Base-by-base conservation (phyloP, 1,139 yeast species). In the Debaryomyces nepalensis region DNA sequence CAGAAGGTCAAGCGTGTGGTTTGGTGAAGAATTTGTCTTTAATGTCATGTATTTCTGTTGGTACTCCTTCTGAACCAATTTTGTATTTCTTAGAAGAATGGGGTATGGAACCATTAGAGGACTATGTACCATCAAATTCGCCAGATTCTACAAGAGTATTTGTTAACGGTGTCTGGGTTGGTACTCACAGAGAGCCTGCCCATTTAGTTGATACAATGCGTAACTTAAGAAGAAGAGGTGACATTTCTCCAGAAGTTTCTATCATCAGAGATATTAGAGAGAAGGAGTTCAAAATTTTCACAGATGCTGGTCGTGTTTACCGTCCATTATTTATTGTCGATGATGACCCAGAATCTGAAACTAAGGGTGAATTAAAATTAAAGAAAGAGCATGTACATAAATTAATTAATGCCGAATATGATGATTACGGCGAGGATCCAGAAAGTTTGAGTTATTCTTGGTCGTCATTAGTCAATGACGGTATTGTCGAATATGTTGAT, bases 1-100 rank as follows among this genome's bases (percentile, higher is more conserved):
- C 99, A 3, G 99, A 93, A 75, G 99, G 99, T 60, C 99, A 93
- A 73, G 99, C 99, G 38, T 93, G 99, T 87, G 99, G 99, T 58
- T 77, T 93, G 66, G 99, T 95, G 43, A 93, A 93, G 74, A 93
- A 93, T 66, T 76, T 93, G 63, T 90, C 98, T 1, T 75, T 93
- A 55, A 91, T 95, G 98, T 82, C 98, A 1, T 90, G 98, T 75
- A 90, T 93, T 44, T 93, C 99, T 21, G 99, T 95, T 51, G 99
- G 99, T 64, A 82, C 97, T 8, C 89, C 95, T n/a, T 88, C 97
- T 29, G 96, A 90, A 62, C 97, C 98, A 32, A 91, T 93, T 59
- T 78, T 87, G 51, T 88, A 88, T 59, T 87, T 91, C 68, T 77
- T 93, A 68, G 96, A 93, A 66, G 99, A 95, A 72, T 95, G 98